Conservation (phyloP, 2,329 filamentous ascomycete genomes). For the Botryotinia globosa region DNA sequence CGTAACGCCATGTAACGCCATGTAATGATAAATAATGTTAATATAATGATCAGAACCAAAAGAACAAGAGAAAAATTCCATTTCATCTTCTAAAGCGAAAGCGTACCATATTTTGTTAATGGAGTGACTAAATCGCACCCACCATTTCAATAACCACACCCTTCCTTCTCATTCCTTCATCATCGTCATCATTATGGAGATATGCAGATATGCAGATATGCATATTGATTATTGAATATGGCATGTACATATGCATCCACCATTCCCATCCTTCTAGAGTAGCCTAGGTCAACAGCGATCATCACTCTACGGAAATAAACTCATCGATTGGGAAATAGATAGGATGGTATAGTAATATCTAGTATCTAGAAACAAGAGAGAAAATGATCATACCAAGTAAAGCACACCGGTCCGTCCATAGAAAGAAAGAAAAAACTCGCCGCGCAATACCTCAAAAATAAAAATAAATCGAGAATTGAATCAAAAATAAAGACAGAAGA, state of each 20-base stretch:
- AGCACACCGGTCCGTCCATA: too few relatives aligned
- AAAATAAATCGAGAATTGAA: too few relatives aligned
- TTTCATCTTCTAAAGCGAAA: neutral
- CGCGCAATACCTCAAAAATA: too few relatives aligned
- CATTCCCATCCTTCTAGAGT: neutral
- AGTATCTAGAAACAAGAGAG: too few relatives aligned
- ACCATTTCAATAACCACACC: neutral
- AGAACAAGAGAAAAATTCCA: neutral
- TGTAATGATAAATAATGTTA: neutral
- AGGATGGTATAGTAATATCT: too few relatives aligned
- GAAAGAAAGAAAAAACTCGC: too few relatives aligned
- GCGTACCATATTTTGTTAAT: neutral
- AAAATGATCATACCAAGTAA: too few relatives aligned
- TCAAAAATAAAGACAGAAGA: too few relatives aligned
- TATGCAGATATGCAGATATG: neutral
- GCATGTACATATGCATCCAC: neutral
- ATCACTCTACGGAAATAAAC: neutral
- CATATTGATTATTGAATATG: neutral
- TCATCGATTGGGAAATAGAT: neutral
- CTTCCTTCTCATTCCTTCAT: neutral
- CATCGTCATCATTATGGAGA: neutral
- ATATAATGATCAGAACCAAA: neutral
- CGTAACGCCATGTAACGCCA: neutral
- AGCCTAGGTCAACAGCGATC: neutral
- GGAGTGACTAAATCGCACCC: neutral